Conservation (phyloP, 352 stramenopile genomes). For the Thraustotheca clavata region DNA sequence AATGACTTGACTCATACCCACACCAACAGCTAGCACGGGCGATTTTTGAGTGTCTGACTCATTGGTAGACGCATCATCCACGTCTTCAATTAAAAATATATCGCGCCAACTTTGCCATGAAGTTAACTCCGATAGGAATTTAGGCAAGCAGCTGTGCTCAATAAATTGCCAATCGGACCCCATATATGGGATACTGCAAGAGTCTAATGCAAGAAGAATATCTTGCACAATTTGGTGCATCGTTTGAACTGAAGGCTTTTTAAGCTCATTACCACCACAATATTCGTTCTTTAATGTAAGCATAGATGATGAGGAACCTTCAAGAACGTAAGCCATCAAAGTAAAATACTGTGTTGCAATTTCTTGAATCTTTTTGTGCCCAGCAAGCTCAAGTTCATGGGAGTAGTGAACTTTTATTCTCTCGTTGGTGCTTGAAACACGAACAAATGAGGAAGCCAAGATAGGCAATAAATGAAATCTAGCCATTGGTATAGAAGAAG, state of each 20-base stretch:
- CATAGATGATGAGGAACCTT: constrained; percentile 25
- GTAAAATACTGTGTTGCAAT: constrained; percentile 63
- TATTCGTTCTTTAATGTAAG: constrained; percentile 10
- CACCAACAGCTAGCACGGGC: constrained; percentile 46
- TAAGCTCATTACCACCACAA: neutral
- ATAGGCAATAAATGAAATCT: constrained; percentile 65
- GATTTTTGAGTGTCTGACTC: constrained; percentile 34
- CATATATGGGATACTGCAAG: constrained; percentile 67
- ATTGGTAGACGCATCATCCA: constrained; percentile 28
- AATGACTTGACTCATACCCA: constrained; percentile 8
- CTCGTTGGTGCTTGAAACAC: neutral
- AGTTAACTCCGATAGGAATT: constrained; percentile 56
- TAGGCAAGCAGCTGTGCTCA: constrained; percentile 44
- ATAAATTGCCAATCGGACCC: constrained; percentile 54
- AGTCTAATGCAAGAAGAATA: constrained; percentile 64
- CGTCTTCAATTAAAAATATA: constrained; percentile 42
- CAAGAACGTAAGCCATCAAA: constrained; percentile 46
- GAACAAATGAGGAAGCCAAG: constrained; percentile 52
- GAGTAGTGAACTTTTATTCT: constrained; percentile 68
- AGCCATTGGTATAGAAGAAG: constrained; percentile 45
- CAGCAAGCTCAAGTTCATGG: constrained; percentile 58
- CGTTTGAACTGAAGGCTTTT: constrained; percentile 22
- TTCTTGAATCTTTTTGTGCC: constrained; percentile 28
- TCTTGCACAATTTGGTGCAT: constrained; percentile 56
- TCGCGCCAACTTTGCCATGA: constrained; percentile 71